Evolutionary conservation across 2,329 filamentous ascomycete species (phyloP).

Genomic region (Talaromyces sp.): DNA sequence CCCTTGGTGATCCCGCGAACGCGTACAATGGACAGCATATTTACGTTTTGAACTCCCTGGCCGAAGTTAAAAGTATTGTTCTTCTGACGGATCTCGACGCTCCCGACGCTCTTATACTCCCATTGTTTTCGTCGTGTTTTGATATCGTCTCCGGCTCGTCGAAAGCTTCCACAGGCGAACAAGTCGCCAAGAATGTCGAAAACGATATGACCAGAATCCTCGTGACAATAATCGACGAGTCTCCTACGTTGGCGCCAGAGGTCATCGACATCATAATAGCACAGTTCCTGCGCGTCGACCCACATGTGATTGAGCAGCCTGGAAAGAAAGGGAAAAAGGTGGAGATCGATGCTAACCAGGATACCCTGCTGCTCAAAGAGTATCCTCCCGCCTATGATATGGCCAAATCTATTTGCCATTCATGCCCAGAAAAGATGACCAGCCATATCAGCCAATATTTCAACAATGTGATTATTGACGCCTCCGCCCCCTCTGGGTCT

Average conservation of each 20-base stretch:
- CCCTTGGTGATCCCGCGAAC: constrained; percentile 77
- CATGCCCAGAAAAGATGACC: constrained; percentile 87
- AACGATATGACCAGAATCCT: constrained; percentile 85
- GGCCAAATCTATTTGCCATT: constrained; percentile 89
- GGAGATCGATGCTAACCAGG: constrained; percentile 67
- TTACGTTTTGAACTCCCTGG: constrained; percentile 80
- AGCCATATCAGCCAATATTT: constrained; percentile 94
- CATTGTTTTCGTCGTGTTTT: constrained; percentile 83
- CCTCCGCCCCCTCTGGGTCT: constrained; percentile 55
- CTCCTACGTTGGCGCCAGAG: constrained; percentile 65
- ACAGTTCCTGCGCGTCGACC: constrained; percentile 86
- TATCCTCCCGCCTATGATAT: constrained; percentile 92
- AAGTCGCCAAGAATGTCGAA: constrained; percentile 87
- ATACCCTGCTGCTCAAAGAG: constrained; percentile 76
- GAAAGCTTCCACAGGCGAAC: constrained; percentile 69
- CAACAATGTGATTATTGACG: constrained; percentile 90
- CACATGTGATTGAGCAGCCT: constrained; percentile 48
- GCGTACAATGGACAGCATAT: constrained; percentile 91
- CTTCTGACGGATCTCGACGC: constrained; percentile 83
- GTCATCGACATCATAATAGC: constrained; percentile 91
- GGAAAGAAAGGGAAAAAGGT: constrained; percentile 52
- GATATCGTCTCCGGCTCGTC: constrained; percentile 79
- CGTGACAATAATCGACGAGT: constrained; percentile 80
- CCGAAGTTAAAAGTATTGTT: constrained; percentile 90
- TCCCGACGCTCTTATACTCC: constrained; percentile 69